Percentiles rank a stretch among this genome's conserved stretches.
These are phyloP conservation scores for Fusarium coicis DNA, from an alignment of 2,329 filamentous ascomycete genomes.

Conservation along the genomic window DNA sequence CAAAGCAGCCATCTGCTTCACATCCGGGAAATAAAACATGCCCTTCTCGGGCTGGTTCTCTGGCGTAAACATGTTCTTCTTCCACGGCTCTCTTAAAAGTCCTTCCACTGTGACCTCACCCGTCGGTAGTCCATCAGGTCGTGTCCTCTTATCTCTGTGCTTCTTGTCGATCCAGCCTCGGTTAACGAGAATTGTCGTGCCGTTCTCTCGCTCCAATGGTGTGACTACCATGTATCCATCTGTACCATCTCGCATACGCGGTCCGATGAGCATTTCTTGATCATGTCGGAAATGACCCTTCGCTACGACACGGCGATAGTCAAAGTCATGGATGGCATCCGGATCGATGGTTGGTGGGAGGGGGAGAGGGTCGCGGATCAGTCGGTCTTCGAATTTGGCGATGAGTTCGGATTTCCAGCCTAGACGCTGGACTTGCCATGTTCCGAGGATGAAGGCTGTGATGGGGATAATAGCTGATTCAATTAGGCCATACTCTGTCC, in stretches of 20 bases:
- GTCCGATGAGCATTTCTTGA: conserved; percentile 95
- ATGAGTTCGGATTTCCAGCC: conserved; percentile 95
- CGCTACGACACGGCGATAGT: conserved; percentile 86
- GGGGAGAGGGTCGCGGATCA: conserved; percentile 85
- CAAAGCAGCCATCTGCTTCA: conserved; percentile 86
- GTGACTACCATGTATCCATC: conserved; percentile 94
- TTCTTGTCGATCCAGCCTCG: conserved; percentile 91
- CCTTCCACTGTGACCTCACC: conserved; percentile 85
- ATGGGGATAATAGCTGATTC: conserved; percentile 81
- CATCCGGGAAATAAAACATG: conserved; percentile 95
- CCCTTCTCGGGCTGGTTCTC: conserved; percentile 84
- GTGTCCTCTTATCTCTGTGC: conserved; percentile 71
- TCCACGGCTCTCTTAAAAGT: conserved; percentile 87
- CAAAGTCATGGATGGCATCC: conserved; percentile 84
- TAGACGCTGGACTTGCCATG: conserved; percentile 94
- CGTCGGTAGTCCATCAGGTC: conserved; percentile 72
- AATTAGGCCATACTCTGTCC: not conserved
- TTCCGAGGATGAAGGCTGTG: conserved; percentile 88
- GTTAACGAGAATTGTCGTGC: conserved; percentile 84
- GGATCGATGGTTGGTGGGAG: conserved; percentile 87
- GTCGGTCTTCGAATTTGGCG: conserved; percentile 89
- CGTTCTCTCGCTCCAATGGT: conserved; percentile 78
- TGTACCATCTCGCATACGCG: conserved; percentile 86
- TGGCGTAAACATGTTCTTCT: conserved; percentile 98
- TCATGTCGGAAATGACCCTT: conserved; percentile 83